These are phyloP conservation scores for Rostrohypoxylon terebratum DNA, from an alignment of 495 filamentous ascomycete genomes.

Conservation along the genomic window DNA sequence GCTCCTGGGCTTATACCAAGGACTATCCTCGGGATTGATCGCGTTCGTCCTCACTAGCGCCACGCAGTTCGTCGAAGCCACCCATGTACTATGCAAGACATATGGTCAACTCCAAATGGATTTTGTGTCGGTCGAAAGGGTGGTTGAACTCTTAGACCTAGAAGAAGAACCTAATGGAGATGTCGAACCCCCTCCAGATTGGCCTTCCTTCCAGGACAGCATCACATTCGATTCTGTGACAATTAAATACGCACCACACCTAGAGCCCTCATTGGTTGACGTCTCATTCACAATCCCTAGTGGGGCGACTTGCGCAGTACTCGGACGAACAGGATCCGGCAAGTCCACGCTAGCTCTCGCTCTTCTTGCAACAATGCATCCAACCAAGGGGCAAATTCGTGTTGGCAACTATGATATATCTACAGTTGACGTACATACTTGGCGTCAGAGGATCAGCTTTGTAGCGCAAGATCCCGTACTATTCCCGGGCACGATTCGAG, in stretches of 20 bases:
- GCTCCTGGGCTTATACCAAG: slow-evolving; percentile 73
- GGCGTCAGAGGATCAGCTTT: slow-evolving; percentile 68
- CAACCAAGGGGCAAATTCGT: slow-evolving; percentile 60
- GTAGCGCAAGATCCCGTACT: slow-evolving; percentile 73
- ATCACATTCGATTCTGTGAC: slow-evolving; percentile 82
- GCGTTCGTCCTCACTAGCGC: slow-evolving; percentile 79
- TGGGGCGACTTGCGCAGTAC: slow-evolving; percentile 74
- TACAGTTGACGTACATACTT: slow-evolving; percentile 63
- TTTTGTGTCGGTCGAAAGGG: slow-evolving; percentile 86
- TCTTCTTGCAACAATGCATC: slow-evolving; percentile 65
- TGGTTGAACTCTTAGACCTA: slow-evolving; percentile 79
- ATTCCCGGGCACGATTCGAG: slow-evolving; percentile 66
- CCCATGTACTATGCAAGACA: slow-evolving; percentile 75
- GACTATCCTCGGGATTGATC: slow-evolving; percentile 75
- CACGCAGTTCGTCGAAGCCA: slow-evolving; percentile 71
- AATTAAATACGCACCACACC: slow-evolving; percentile 78
- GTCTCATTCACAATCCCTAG: slow-evolving; percentile 77
- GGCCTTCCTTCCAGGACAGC: slow-evolving; percentile 75
- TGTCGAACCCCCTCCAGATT: slow-evolving; percentile 75
- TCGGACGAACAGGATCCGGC: slow-evolving; percentile 73
- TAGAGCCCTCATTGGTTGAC: slow-evolving; percentile 73
- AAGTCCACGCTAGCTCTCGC: slow-evolving; percentile 70
- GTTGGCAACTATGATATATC: slow-evolving; percentile 67
- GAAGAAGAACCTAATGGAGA: slow-evolving; percentile 77
- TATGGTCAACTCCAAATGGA: slow-evolving; percentile 91